These are phyloP conservation scores for Colletotrichum sp. DNA, from an alignment of 2,329 filamentous ascomycete species.

Conservation along the genomic window DNA sequence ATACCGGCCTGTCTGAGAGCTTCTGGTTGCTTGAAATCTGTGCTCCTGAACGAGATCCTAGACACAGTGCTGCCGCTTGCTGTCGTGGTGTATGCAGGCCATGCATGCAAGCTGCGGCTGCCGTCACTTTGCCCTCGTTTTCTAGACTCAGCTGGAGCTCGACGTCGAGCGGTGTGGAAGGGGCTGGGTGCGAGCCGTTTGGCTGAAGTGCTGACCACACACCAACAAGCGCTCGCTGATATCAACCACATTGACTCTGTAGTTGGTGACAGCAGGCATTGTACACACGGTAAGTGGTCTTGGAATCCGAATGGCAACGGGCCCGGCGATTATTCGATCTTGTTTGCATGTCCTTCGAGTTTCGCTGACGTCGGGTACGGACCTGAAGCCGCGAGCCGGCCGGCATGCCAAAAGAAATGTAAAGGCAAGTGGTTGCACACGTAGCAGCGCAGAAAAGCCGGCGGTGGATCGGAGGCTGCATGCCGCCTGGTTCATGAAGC, in stretches of 20 bases:
- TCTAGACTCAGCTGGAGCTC: constrained; percentile 10
- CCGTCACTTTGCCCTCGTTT: constrained; percentile 14
- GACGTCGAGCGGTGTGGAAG: constrained; percentile 17
- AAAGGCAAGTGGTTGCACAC: background rate
- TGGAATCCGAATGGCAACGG: background rate
- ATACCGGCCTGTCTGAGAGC: background rate
- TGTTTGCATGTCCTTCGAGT: background rate
- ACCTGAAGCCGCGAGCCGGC: background rate
- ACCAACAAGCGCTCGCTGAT: background rate
- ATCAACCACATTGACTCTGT: constrained; percentile 1
- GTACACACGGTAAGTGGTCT: background rate
- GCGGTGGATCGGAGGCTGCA: background rate
- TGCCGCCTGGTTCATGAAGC: background rate
- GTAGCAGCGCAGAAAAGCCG: background rate
- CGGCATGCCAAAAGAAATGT: background rate
- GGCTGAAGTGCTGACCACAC: constrained; percentile 15
- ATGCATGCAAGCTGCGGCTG: constrained; percentile 17
- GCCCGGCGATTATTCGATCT: background rate
- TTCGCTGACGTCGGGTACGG: background rate
- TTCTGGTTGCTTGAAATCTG: constrained; percentile 2
- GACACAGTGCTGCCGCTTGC: background rate
- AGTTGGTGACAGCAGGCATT: background rate
- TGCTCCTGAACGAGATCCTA: background rate
- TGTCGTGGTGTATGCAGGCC: background rate
- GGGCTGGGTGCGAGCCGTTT: constrained; percentile 21